A percentile compares a stretch with the other conserved stretches of the same genome.
Conservation (phyloP, 306 rosid species). For the Rosa rugosa region DNA sequence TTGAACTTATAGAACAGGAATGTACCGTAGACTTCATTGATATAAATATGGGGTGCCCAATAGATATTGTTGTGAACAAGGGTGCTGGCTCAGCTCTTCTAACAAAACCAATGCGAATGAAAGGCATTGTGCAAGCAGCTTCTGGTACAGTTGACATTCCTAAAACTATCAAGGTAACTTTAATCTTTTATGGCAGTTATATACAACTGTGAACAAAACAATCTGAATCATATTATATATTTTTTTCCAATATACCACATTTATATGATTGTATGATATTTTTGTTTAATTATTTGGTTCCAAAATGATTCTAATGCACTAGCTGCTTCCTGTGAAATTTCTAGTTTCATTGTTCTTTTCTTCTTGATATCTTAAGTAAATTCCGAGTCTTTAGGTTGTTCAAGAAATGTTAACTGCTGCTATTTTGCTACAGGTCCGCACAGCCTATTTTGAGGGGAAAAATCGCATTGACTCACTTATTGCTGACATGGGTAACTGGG, state of each 20-base stretch:
- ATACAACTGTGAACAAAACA: background rate
- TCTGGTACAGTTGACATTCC: constrained; percentile 67
- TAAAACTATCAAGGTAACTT: constrained; percentile 63
- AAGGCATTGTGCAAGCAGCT: constrained; percentile 66
- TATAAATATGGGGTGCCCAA: constrained; percentile 97
- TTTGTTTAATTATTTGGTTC: constrained; percentile 15
- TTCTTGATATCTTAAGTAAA: background rate
- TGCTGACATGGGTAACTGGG: constrained; percentile 76
- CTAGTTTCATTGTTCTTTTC: background rate
- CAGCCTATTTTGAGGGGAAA: constrained; percentile 88
- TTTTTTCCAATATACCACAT: constrained; percentile 21
- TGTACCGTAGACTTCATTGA: constrained; percentile 85
- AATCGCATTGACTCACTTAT: constrained; percentile 83
- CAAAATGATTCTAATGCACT: background rate
- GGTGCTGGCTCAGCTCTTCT: constrained; percentile 99
- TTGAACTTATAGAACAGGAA: constrained; percentile 80
- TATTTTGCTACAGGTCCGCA: constrained; percentile 63
- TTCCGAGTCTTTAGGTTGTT: constrained; percentile 8
- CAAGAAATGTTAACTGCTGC: constrained; percentile 8
- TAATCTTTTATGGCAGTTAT: constrained; percentile 7
- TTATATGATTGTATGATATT: background rate
- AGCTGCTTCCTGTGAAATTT: background rate
- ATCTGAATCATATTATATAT: background rate
- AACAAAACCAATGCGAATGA: constrained; percentile 86
- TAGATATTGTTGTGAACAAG: constrained; percentile 86